These are phyloP conservation scores for Talaromyces borbonicus DNA, from an alignment of 495 filamentous ascomycete species.

Conservation along the genomic window DNA sequence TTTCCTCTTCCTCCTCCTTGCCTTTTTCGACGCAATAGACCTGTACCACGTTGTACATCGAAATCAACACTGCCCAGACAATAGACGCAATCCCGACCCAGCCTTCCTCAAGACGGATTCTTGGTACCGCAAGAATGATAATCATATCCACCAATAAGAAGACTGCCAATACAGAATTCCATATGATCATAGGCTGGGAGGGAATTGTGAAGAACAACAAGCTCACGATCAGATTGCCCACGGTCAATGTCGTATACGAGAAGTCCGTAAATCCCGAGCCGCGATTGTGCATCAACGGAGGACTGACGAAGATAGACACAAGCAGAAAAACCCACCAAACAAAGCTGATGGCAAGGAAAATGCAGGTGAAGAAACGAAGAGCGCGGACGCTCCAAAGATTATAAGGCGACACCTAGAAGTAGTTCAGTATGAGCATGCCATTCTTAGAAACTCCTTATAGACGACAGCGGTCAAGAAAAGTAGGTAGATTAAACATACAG, in stretches of 20 bases:
- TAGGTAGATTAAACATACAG: slow-evolving; percentile 42
- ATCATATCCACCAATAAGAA: slow-evolving; percentile 73
- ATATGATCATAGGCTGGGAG: slow-evolving; percentile 62
- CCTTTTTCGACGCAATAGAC: slow-evolving; percentile 80
- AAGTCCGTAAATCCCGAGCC: slow-evolving; percentile 90
- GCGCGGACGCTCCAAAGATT: slow-evolving; percentile 86
- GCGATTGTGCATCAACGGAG: slow-evolving; percentile 71
- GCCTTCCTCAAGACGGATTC: slow-evolving; percentile 70
- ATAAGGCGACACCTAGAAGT: slow-evolving; percentile 72
- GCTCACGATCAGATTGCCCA: slow-evolving; percentile 62
- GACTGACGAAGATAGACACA: slow-evolving; percentile 77
- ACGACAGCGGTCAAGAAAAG: no score
- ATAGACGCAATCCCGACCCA: slow-evolving; percentile 83
- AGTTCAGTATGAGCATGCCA: not conserved
- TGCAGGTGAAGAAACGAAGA: slow-evolving; percentile 59
- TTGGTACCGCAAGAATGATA: slow-evolving; percentile 62
- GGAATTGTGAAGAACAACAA: slow-evolving; percentile 81
- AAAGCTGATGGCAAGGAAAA: slow-evolving; percentile 65
- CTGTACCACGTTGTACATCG: slow-evolving; percentile 49
- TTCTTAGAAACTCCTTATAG: no score
- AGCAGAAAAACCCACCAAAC: slow-evolving; percentile 87
- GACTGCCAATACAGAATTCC: slow-evolving; percentile 52
- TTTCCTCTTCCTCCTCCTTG: slow-evolving; percentile 83
- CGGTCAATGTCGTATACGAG: slow-evolving; percentile 61
- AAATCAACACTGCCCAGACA: slow-evolving; percentile 61